These are phyloP conservation scores for Fusarium compactum DNA, from an alignment of 2,329 filamentous ascomycete species.

Conservation along the genomic window DNA sequence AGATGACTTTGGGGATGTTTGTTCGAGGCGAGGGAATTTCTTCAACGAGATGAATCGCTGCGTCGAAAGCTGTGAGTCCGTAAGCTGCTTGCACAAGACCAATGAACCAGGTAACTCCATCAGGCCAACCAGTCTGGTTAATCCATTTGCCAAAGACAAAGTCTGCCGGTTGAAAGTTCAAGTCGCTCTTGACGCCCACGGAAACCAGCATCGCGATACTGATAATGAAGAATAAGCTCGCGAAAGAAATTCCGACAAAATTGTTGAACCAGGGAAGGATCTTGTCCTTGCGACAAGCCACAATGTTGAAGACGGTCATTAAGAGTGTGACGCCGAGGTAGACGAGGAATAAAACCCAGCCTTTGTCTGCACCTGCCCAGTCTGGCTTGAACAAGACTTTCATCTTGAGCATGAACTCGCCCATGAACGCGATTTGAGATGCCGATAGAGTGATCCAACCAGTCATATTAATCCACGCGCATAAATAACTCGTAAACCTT, in stretches of 20 bases:
- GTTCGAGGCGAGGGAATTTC: constrained; percentile 65
- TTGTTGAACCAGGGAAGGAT: constrained; percentile 65
- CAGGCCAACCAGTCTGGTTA: constrained; percentile 62
- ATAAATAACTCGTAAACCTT: constrained; percentile 66
- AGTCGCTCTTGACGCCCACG: constrained; percentile 59
- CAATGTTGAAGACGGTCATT: constrained; percentile 63
- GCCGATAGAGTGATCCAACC: constrained; percentile 70
- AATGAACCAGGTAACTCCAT: constrained; percentile 69
- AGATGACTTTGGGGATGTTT: constrained; percentile 65
- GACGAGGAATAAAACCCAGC: constrained; percentile 67
- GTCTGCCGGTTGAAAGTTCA: constrained; percentile 61
- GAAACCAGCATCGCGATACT: constrained; percentile 64
- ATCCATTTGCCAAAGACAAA: constrained; percentile 66
- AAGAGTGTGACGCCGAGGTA: constrained; percentile 63
- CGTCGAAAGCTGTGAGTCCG: constrained; percentile 64
- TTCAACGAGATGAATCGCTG: constrained; percentile 69
- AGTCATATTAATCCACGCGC: constrained; percentile 71
- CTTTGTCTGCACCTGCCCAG: constrained; percentile 59
- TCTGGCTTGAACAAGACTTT: constrained; percentile 64
- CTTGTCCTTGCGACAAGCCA: constrained; percentile 60
- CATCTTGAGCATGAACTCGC: constrained; percentile 68
- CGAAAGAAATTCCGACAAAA: constrained; percentile 66
- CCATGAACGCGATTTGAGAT: constrained; percentile 69
- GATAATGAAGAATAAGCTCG: constrained; percentile 64
- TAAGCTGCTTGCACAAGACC: constrained; percentile 69